phyloP scores from a whole-genome alignment of 805 yeast species.

The Schizosaccharomyces pombe region DNA sequence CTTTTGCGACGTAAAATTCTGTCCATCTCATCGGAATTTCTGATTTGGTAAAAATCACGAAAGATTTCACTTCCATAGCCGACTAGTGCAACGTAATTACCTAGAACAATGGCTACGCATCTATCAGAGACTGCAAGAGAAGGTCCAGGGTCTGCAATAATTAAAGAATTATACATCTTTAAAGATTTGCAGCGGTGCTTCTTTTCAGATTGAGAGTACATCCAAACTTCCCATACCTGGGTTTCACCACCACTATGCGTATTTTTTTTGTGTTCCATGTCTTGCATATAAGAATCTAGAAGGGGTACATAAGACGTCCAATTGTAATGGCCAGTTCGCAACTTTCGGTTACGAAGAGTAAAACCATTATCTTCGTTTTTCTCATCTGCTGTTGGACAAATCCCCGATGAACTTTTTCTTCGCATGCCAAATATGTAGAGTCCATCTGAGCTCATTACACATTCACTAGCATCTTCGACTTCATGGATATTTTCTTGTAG shows the following conservation, averaged over 20 bases:
- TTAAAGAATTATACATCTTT: not conserved
- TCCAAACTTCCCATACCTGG: slow-evolving; percentile 1
- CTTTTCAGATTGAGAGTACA: not conserved
- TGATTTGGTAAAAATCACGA: not conserved
- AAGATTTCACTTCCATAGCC: not conserved
- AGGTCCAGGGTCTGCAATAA: not conserved
- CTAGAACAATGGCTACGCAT: not conserved
- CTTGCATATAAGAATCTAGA: not conserved
- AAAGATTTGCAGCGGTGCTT: not conserved
- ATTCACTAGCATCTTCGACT: not conserved
- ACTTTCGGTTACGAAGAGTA: not conserved
- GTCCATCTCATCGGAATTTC: not conserved
- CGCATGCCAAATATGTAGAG: not conserved
- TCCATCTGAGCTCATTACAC: not conserved
- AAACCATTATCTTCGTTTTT: not conserved
- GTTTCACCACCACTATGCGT: not conserved
- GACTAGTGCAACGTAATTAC: not conserved
- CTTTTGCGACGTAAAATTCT: not conserved
- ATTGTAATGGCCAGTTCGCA: not conserved
- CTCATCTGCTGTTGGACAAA: not conserved
- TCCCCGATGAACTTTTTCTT: not conserved
- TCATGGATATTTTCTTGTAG: not conserved
- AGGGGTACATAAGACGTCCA: not conserved
- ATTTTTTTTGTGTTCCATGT: not conserved
- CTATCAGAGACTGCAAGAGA: not conserved